phyloP scores from a whole-genome alignment of 1,284 basidiomycete species.

The Coriolopsis trogii region DNA sequence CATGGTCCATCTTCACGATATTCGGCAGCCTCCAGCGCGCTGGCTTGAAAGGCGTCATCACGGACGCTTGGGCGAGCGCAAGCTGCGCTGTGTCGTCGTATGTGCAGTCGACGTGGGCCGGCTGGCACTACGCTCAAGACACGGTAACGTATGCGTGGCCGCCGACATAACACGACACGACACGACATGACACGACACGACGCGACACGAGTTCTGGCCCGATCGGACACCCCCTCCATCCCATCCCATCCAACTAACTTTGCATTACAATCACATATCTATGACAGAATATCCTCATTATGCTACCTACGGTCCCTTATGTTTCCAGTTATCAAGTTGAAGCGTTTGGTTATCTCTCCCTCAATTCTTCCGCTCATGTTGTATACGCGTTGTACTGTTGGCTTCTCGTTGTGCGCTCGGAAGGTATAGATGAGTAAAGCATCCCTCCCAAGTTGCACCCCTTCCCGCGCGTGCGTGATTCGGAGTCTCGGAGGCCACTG shows the following conservation, averaged over 20 bases:
- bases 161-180: no score
- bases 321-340: constrained; percentile 12
- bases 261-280: neutral
- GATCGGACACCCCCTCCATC: constrained; percentile 4
- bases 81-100: constrained; percentile 33
- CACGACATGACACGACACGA: no score
- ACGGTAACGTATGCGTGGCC: constrained; percentile 38
- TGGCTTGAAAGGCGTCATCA: constrained; percentile 34
- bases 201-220: constrained; percentile 19
- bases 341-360: no score
- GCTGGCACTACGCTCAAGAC: constrained; percentile 28
- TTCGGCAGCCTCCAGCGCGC: constrained; percentile 33
- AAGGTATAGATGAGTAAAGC: neutral
- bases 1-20: constrained; percentile 32
- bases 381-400: constrained; percentile 18
- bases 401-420: neutral
- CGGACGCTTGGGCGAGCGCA: constrained; percentile 35
- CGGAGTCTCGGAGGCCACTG: neutral
- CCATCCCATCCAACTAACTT: no score
- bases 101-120: constrained; percentile 36
- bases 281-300: constrained; percentile 8
- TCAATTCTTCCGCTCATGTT: no score
- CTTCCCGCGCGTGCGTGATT: no score
- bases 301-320: no score
- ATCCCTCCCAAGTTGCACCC: no score